Conservation (phyloP, 306 rosid species). For the Begonia peltatifolia region DNA sequence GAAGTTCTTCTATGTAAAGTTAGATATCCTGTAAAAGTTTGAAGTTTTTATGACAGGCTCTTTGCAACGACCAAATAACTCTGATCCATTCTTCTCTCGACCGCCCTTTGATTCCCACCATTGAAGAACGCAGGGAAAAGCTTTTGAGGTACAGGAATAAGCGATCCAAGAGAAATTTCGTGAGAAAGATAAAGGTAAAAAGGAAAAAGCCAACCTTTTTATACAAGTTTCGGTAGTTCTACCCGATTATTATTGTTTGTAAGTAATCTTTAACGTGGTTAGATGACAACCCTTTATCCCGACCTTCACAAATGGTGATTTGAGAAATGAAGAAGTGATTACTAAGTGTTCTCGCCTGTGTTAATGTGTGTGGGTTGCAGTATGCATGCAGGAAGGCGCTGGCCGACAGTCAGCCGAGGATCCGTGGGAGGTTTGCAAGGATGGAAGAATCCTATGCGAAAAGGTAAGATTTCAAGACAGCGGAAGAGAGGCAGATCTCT, state of each 20-base stretch:
- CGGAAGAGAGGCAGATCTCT: no score
- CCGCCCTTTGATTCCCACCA: constrained; percentile 42
- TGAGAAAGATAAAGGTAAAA: constrained; percentile 93
- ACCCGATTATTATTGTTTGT: no score
- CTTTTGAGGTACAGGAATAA: constrained; percentile 90
- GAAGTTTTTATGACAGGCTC: constrained; percentile 59
- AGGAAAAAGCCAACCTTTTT: background rate
- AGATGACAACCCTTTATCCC: no score
- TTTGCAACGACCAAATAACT: constrained; percentile 40
- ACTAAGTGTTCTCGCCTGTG: no score
- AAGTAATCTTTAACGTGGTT: no score
- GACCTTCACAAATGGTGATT: no score
- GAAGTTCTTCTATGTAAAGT: no score
- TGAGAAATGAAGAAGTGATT: no score
- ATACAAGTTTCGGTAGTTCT: no score
- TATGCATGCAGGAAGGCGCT: constrained; percentile 99
- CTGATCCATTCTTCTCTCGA: constrained; percentile 43
- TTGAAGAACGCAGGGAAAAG: constrained; percentile 75
- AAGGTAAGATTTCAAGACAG: constrained; percentile 23
- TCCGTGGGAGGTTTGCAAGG: constrained; percentile 96
- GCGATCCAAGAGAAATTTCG: constrained; percentile 85
- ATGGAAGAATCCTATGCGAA: constrained; percentile 53
- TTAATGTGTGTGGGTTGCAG: constrained; percentile 21
- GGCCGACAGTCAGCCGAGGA: constrained; percentile 95
- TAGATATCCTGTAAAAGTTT: no score